Conservation (phyloP, 164 flowering plant genomes). For the Annona squamosa region DNA sequence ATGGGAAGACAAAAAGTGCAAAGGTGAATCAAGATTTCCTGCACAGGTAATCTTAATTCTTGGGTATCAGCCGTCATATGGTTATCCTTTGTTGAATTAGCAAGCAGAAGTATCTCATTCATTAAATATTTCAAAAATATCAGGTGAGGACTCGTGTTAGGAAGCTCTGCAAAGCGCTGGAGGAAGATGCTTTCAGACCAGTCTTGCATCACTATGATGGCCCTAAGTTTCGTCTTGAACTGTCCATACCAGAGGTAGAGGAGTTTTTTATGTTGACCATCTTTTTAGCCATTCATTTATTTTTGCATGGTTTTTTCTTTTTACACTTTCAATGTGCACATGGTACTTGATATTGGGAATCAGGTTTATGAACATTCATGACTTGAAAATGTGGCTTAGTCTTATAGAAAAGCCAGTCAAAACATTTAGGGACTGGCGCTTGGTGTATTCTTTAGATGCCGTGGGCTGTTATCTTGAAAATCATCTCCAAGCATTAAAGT, state of each 20-base stretch:
- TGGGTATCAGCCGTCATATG: neutral
- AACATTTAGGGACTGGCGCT: no score
- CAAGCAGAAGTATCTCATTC: neutral
- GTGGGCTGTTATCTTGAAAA: no score
- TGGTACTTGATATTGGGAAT: no score
- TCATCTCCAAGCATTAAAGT: no score
- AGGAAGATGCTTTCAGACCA: constrained; percentile 84
- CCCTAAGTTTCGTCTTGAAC: constrained; percentile 82
- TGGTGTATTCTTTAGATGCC: no score
- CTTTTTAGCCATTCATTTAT: neutral
- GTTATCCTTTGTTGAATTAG: neutral
- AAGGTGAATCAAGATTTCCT: constrained; percentile 30
- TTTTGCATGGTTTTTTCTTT: no score
- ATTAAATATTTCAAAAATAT: neutral
- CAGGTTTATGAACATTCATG: no score
- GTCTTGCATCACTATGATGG: constrained; percentile 43
- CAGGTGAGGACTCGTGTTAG: constrained; percentile 42
- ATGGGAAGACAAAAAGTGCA: constrained; percentile 37
- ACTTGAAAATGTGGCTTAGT: no score
- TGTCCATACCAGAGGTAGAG: constrained; percentile 75
- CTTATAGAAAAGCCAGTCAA: no score
- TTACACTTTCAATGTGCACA: no score
- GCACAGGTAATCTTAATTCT: constrained; percentile 15
- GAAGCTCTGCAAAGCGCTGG: constrained; percentile 64
- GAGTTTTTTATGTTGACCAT: neutral